A percentile compares a stretch with the other conserved stretches of the same genome.
Conservation (phyloP, 441 rosid species). For the Pelargonium australe region DNA sequence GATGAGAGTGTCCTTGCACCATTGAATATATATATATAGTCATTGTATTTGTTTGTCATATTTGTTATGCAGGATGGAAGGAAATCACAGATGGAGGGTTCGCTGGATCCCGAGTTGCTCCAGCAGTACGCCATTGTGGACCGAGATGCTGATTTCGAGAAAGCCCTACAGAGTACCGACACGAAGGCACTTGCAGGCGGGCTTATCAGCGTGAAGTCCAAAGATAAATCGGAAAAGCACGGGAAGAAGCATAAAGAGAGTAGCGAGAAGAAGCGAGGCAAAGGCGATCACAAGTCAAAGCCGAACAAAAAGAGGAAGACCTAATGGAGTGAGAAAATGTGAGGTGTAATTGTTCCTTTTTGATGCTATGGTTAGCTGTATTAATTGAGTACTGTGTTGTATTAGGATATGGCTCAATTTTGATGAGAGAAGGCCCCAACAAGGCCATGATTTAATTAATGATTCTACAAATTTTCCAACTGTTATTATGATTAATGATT, state of each 20-base stretch:
- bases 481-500: too few species aligned
- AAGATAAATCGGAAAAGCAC: conserved; percentile 37
- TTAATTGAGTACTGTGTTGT: too few species aligned
- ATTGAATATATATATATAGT: too few species aligned
- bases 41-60: not conserved
- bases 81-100: conserved; percentile 50
- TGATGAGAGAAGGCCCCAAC: too few species aligned
- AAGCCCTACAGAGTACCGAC: conserved; percentile 50
- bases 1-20: too few species aligned
- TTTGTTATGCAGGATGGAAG: conserved; percentile 50
- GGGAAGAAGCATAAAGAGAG: conserved; percentile 43
- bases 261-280: conserved; percentile 51
- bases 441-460: too few species aligned
- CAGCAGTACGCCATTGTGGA: conserved; percentile 62
- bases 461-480: too few species aligned
- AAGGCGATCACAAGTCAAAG: conserved; percentile 42
- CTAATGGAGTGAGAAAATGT: too few species aligned
- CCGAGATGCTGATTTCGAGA: conserved; percentile 56
- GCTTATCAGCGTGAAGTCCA: conserved; percentile 62
- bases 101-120: conserved; percentile 53
- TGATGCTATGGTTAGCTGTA: too few species aligned
- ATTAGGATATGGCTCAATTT: too few species aligned
- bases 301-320: conserved; percentile 56
- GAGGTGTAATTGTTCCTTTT: too few species aligned
- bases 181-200: conserved; percentile 52